Evolutionary conservation across 352 stramenopile species (phyloP), one percentile per base, ranked within the genome.

Genomic region (Pythium vanterpoolii): DNA sequence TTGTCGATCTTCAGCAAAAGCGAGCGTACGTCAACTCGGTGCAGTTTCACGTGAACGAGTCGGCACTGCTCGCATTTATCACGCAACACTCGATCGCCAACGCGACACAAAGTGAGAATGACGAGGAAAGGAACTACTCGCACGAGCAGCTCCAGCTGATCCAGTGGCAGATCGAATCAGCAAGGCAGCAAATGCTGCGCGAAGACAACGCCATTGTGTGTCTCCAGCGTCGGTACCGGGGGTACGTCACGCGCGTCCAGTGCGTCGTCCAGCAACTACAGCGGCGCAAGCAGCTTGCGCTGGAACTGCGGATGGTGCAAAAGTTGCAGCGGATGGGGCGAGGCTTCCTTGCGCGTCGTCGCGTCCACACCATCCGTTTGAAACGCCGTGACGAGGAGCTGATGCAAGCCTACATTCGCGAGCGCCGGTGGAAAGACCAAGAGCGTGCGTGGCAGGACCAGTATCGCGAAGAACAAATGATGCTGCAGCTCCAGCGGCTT

Each of bases 381-480:
- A 68, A 75, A 24, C 66, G 66, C 16, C 69, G 66, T 18, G 48
- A 74, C 1, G 74, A 76, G 10, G 74, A 79, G 36, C 57, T 87
- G 3, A 88, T 88, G 51, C 65, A 64, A 3, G 67, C 63, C 10
- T 88, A 92, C 38, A 66, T 92, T 19, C 69, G 74, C 9, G 83
- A 92, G 51, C 73, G 74, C 19, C 69, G 66, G 42, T 76, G 69
- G 55, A 87, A 89, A 45, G 68, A 79, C 24, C 72, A 89, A 36
- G 62, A 74, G 62, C 47, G 59, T 27, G 62, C 55, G 36, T 88
- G 75, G 64, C 70, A 81, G 63, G 76, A 89, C 31, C 70, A 77
- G 30, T 83, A 76, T 56, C 64, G 83, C n/a, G 65, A 73, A 0
- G 74, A 89, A 53, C 76, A 90, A 57, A 76, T 85, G 60, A 69